A percentile compares a stretch with the other conserved stretches of the same genome.
phyloP scores from a whole-genome alignment of 345 rosid species.

The Ceriops zippeliana region DNA sequence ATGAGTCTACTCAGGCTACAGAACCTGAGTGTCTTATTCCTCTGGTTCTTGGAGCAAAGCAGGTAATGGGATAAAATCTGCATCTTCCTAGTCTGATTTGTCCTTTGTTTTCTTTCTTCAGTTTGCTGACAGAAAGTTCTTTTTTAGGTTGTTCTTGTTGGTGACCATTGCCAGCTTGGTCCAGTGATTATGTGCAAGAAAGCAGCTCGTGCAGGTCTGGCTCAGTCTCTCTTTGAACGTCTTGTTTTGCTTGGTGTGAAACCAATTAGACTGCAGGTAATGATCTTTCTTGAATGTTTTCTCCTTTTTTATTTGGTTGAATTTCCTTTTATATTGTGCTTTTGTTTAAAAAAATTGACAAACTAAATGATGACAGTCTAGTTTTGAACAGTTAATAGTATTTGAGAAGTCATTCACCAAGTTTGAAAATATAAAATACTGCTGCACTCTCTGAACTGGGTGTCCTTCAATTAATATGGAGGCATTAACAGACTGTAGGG shows the following conservation, averaged over 20 bases:
- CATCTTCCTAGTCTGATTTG: neutral
- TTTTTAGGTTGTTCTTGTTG: constrained; percentile 86
- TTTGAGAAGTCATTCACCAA: too few species aligned
- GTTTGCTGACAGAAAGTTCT: constrained; percentile 16
- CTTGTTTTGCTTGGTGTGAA: constrained; percentile 94
- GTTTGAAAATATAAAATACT: too few species aligned
- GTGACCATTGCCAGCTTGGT: constrained; percentile 99
- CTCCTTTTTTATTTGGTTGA: neutral
- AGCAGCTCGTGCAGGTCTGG: constrained; percentile 99
- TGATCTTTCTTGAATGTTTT: neutral
- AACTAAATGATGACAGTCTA: too few species aligned
- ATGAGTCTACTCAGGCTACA: constrained; percentile 98
- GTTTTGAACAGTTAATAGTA: too few species aligned
- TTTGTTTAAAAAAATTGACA: too few species aligned
- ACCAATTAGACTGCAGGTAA: constrained; percentile 98
- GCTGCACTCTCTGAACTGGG: too few species aligned
- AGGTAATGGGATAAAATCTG: constrained; percentile 44
- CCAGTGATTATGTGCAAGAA: constrained; percentile 99
- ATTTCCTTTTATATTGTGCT: neutral
- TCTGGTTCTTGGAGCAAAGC: constrained; percentile 94
- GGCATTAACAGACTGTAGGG: too few species aligned
- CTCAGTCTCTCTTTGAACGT: constrained; percentile 96
- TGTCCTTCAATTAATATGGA: too few species aligned
- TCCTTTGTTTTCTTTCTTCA: neutral
- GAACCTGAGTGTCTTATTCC: constrained; percentile 99